Base-by-base conservation (phyloP, 495 filamentous ascomycete species). In the Daldinia grandis region DNA sequence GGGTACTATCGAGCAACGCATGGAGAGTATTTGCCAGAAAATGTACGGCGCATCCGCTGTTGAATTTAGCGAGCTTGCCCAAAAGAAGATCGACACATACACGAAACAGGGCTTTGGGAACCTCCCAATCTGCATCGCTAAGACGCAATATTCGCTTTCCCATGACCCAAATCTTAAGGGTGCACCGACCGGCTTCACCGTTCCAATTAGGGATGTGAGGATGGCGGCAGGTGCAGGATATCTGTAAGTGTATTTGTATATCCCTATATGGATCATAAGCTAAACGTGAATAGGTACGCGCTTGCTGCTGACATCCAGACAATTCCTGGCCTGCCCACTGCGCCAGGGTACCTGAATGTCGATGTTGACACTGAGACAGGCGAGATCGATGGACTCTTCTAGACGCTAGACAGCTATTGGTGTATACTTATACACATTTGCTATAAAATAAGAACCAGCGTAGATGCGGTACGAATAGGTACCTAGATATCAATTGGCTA, bases 261-360 rank as follows among this genome's bases (percentile, higher is more conserved):
- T 71, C 37, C 37, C 14, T 40, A 50, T 19, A 27, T 33, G 42
- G 38, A 31, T 24, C 9, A 47, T 31, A 38, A 47, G 25, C 71
- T 74, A 60, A 69, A 64, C 28, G 38, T 58, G n/a, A 65, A 77
- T 57, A 91, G 91, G 61, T 99, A 97, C 73, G 95, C 95, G 12
- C 84, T 98, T 71, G 95, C 95, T 51, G 95, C 95, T 10, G 95
- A 98, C 76, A 98, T 99, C 70, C 95, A 98, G 82, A 99, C 95
- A 2, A 99, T 99, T 74, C 95, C 95, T 21, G 95, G 95, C 35
- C 80, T 99, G 72, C 95, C 95, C 25, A 99, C 95, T 19, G 94
- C 94, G 17, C 95, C 95, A 15, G 95, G 95, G 10, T 99, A 98
- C 77, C 80, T 99, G 53, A 98, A 99, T 73, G 95, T 97, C 15